Conservation (phyloP, 208 protist genomes). For the Leishmania braziliensis region DNA sequence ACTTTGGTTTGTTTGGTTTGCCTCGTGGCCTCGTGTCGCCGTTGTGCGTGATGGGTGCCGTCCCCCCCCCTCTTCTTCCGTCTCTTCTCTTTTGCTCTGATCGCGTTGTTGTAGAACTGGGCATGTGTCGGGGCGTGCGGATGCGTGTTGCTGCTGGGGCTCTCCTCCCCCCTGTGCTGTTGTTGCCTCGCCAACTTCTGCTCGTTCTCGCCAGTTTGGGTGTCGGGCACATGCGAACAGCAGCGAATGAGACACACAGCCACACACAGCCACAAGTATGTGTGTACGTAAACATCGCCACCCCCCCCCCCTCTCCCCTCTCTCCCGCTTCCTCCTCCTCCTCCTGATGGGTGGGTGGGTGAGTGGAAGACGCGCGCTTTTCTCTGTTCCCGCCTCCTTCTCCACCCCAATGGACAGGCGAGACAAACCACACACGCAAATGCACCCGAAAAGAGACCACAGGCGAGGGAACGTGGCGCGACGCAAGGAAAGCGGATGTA, state of each 20-base stretch:
- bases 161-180: no score
- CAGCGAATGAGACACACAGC: no score
- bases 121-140: no score
- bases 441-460: neutral
- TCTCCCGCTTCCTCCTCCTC: neutral
- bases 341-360: neutral
- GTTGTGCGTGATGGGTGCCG: constrained; percentile 13
- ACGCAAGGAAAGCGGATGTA: no score
- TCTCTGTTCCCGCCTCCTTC: neutral
- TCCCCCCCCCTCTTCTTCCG: neutral
- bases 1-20: neutral
- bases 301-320: no score
- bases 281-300: neutral
- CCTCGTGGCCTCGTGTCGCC: constrained; percentile 10
- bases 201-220: no score
- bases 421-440: neutral
- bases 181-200: no score
- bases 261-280: neutral
- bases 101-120: neutral
- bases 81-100: constrained; percentile 12
- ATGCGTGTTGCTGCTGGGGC: no score
- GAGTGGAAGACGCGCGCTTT: neutral
- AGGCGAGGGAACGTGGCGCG: neutral
- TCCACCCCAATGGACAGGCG: neutral
- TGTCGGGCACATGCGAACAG: no score